Evolutionary conservation across 2,329 filamentous ascomycete species (phyloP), one percentile per base, ranked within the genome.

Genomic region (Botrytis elliptica): DNA sequence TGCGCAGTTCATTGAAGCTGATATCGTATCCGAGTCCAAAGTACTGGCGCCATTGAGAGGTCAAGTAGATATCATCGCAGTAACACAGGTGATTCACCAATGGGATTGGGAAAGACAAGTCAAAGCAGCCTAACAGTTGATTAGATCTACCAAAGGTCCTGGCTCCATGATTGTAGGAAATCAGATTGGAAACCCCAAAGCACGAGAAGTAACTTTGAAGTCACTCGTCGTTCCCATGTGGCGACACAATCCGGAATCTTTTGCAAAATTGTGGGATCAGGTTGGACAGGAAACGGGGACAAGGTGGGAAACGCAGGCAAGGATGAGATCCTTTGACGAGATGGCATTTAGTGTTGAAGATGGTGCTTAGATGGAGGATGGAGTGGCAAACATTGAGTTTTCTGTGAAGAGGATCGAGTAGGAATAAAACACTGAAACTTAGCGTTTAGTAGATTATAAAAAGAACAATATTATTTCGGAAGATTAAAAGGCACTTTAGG

Each of bases 81-180:
- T 84, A 3, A 80, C 80, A 0, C 82, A 82, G 0, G 84, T 86
- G 77, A 82, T 86, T 62, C 85, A 86, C 70, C 78, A 85, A 12
- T 86, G 85, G 75, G 79, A 80, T 46, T 83, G 80, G 77, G 80
- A 83, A 1, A 77, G 79, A 6, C 84, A 85, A 38, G 29, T 74
- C 20, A 70, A 71, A 44, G 25, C 22, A n/a, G 63, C 33, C 74
- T 76, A 73, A 67, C 40, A 44, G 59, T n/a, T 70, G 66, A 44
- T 78, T 29, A 55, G 16, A 22, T 69, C 70, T 63, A 73, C 40
- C 33, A 70, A 69, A 46, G 36, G 57, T 4, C 22, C 55, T 10
- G 70, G 69, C 5, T 72, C 67, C 3, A 29, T 74, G 59, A n/a
- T 75, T 49, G 36, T 74, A 29, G 73, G 72, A 2, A 74, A 68